Evolutionary conservation across 2,329 filamentous ascomycete genomes (phyloP).

Genomic region (Cordyceps fumosorosea): DNA sequence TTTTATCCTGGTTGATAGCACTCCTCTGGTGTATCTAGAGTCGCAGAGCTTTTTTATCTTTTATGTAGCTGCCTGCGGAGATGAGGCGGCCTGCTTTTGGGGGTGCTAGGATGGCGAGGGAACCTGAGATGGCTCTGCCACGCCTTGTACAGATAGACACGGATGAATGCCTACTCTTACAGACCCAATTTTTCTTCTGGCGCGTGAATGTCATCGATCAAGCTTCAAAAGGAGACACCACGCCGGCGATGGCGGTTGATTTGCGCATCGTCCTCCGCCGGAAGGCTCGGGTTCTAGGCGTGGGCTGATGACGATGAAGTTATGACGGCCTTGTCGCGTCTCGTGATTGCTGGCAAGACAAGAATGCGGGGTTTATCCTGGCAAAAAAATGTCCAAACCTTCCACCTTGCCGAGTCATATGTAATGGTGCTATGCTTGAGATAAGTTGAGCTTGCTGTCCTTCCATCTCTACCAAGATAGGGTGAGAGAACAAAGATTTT

Average conservation of each 20-base stretch:
- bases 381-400: too few relatives aligned
- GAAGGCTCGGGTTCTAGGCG: conserved; percentile 25
- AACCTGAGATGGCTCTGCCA: conserved; percentile 8
- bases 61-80: not conserved
- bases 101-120: conserved; percentile 3
- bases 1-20: conserved; percentile 2
- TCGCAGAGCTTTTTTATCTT: conserved; percentile 8
- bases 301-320: conserved; percentile 20
- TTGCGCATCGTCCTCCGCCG: conserved; percentile 26
- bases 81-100: not conserved
- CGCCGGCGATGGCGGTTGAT: conserved; percentile 9
- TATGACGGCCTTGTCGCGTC: conserved; percentile 21
- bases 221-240: not conserved
- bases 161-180: not conserved
- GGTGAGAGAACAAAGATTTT: too few relatives aligned
- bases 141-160: conserved; percentile 1
- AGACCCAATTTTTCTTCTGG: not conserved
- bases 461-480: too few relatives aligned
- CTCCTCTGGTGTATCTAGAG: conserved; percentile 5
- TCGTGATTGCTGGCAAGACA: conserved; percentile 24
- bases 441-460: not conserved
- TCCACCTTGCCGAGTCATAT: conserved; percentile 13
- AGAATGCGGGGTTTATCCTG: too few relatives aligned
- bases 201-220: not conserved
- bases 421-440: too few relatives aligned